These are phyloP conservation scores for Colletotrichum spinosum DNA, from an alignment of 2,329 filamentous ascomycete species.

Conservation along the genomic window DNA sequence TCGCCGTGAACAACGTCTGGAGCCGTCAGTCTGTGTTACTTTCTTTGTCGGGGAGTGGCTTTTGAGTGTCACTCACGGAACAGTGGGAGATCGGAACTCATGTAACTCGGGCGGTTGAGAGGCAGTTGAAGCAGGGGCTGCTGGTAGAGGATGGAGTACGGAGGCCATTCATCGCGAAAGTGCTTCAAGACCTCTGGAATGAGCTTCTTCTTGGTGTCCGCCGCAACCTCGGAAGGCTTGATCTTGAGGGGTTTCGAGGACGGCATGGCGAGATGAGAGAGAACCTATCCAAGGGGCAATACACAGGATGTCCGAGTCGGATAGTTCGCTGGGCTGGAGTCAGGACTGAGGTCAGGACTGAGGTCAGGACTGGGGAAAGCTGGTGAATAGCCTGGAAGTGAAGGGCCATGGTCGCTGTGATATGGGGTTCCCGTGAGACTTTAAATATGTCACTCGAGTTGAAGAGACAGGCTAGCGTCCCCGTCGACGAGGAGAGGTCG, in stretches of 20 bases:
- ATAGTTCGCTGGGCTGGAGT: neutral
- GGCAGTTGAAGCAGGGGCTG: slow-evolving; percentile 61
- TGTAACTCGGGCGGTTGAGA: slow-evolving; percentile 47
- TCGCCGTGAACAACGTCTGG: slow-evolving; percentile 40
- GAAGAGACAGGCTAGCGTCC: slow-evolving; percentile 9
- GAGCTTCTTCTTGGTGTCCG: slow-evolving; percentile 77
- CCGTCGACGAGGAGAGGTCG: neutral
- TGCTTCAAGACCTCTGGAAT: slow-evolving; percentile 72
- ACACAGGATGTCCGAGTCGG: no score
- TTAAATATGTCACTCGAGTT: slow-evolving; percentile 30
- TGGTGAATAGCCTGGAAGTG: slow-evolving; percentile 15
- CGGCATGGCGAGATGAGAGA: slow-evolving; percentile 20
- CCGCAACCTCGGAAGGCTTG: slow-evolving; percentile 77
- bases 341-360: neutral
- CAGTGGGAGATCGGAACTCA: slow-evolving; percentile 34
- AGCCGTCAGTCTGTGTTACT: slow-evolving; percentile 2
- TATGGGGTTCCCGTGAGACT: slow-evolving; percentile 12
- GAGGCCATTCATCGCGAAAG: slow-evolving; percentile 65
- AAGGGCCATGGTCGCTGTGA: neutral
- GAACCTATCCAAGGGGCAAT: no score
- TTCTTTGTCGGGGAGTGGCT: neutral
- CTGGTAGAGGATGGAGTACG: slow-evolving; percentile 69
- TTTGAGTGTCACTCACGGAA: slow-evolving; percentile 24
- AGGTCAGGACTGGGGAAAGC: neutral
- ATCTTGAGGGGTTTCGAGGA: slow-evolving; percentile 59